Base-by-base conservation (phyloP, 495 filamentous ascomycete genomes). In the Aspergillus incahuasiensis region DNA sequence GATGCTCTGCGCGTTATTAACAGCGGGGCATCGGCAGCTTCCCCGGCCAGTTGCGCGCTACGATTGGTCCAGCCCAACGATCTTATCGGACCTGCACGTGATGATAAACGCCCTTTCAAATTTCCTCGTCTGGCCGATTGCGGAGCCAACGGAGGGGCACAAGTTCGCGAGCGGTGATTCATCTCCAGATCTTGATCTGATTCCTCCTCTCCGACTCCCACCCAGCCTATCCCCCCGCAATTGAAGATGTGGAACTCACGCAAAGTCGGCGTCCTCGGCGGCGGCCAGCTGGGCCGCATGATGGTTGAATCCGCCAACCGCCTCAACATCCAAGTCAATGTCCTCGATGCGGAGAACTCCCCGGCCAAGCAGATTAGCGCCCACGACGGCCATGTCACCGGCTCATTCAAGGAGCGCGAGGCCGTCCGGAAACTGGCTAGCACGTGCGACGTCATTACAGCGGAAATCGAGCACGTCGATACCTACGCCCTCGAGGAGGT, bases 391-490 rank as follows among this genome's bases (percentile, higher is more conserved):
- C 91, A 97, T 69, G 82, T 97, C 41, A 79, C 84, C 32, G 91
- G 91, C 43, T 95, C 90, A 1, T 95, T 95, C 76, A 89, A 87
- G 63, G 86, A 96, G 61, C 73, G 82, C 1, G 81, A 82, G 22
- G 85, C 86, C 28, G 87, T 98, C 56, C 84, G 83, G 15, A 73
- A 89, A 65, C 79, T 98, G 8, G 91, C 95, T 6, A 74, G 80
- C 35, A 67, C 79, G 6, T 94, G 87, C 60, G 90, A 96, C 66
- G 81, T 96, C 13, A 70, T 98, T 28, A 97, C 95, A 7, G 87
- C 94, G n/a, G 94, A 98, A 68, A 97, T 97, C 59, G 94, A 98
- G 73, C 94, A 98, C 75, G 91, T 98, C 52, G 85, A 98, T 62
- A 96, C 92, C 41, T 75, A 90, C 46, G 88, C 91, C n/a, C 79